Conservation (phyloP, 352 stramenopile genomes). For the Pythium dissimile region DNA sequence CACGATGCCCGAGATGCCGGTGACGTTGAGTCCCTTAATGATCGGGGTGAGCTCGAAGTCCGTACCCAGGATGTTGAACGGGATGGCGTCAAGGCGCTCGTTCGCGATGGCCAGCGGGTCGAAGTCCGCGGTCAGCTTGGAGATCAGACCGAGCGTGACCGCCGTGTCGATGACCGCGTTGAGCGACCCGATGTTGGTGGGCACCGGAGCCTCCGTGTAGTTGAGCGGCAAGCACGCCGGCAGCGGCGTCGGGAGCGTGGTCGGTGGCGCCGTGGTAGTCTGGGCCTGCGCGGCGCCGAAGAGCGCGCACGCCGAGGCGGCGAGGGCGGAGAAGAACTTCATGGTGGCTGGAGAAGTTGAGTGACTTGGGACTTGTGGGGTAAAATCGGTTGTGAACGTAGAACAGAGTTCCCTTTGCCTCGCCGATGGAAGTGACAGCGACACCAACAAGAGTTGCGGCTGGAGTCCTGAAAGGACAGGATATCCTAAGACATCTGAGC, state of each 20-base stretch:
- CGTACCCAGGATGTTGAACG: constrained; percentile 42
- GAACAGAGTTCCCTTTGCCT: neutral
- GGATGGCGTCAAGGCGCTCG: constrained; percentile 37
- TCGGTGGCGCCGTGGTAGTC: constrained; percentile 2
- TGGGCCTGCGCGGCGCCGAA: constrained; percentile 21
- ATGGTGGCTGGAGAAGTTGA: constrained; percentile 15
- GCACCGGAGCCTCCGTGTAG: constrained; percentile 39
- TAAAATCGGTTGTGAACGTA: constrained; percentile 9
- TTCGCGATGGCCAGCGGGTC: constrained; percentile 37
- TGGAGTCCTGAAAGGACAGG: neutral
- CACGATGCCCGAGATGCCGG: constrained; percentile 36
- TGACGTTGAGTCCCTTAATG: constrained; percentile 45
- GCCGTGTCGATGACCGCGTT: constrained; percentile 42
- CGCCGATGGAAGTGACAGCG: neutral
- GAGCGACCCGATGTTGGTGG: constrained; percentile 40
- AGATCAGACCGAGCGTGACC: constrained; percentile 16
- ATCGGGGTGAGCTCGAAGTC: constrained; percentile 47
- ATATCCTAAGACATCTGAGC: neutral
- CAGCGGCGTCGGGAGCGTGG: constrained; percentile 3
- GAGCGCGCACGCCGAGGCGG: constrained; percentile 11
- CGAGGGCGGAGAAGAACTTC: constrained; percentile 37
- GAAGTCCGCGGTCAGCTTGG: constrained; percentile 19
- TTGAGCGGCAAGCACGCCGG: constrained; percentile 32
- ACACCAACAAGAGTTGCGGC: neutral
- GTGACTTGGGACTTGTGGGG: neutral